Evolutionary conservation across 257 asterid genomes (phyloP).

Genomic region (Solanum peruvianum): DNA sequence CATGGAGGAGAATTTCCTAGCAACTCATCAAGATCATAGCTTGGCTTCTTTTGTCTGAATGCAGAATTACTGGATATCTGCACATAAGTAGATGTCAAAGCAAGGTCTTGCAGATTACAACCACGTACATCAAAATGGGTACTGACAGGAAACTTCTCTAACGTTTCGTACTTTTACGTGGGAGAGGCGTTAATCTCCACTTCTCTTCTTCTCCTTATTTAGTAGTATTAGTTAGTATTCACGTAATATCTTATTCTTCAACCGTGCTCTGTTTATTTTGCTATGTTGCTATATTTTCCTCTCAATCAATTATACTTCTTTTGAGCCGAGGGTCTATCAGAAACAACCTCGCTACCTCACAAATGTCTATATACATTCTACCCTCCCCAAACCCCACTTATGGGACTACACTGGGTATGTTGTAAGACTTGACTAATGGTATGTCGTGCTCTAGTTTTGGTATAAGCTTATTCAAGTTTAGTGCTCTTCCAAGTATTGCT

Average conservation of each 20-base stretch:
- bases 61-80: constrained; percentile 44
- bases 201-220: not conserved
- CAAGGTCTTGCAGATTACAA: not conserved
- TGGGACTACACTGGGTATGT: not conserved
- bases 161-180: not conserved
- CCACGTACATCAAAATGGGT: not conserved
- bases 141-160: not conserved
- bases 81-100: not conserved
- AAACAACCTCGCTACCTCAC: not conserved
- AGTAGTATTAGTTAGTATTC: not conserved
- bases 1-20: constrained; percentile 69
- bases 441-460: not conserved
- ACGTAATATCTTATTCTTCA: not conserved
- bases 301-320: not conserved
- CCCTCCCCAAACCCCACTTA: not conserved
- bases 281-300: not conserved
- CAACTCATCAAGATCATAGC: constrained; percentile 71
- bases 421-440: not conserved
- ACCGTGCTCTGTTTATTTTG: not conserved
- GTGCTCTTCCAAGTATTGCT: not conserved
- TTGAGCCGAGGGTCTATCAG: not conserved
- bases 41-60: constrained; percentile 50
- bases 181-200: not conserved
- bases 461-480: not conserved
- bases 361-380: too few relatives aligned